Evolutionary conservation across 306 rosid genomes (phyloP), one percentile per base, ranked within the genome.

Genomic region (Quercus variabilis): DNA sequence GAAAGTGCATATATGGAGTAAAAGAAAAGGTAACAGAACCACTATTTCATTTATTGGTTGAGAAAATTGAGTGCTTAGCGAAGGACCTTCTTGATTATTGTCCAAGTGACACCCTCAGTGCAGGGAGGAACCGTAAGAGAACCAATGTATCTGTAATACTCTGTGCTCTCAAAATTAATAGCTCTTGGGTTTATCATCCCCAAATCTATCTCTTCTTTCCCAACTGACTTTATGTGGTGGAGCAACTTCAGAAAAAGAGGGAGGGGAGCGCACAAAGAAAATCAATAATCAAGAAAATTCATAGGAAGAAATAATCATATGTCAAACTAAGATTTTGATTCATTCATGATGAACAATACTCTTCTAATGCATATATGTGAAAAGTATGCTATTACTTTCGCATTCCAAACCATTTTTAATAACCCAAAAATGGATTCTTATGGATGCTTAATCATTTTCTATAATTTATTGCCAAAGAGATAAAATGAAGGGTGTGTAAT

Each of bases 71-170:
- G 74, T 26, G 33, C 20, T 52, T 73, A 68, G 81, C 8, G 33
- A 60, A 70, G 6, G 49, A 87, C 98, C 97, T 92, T 88, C 18
- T 83, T 83, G 43, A 77, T 13, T 23, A 92, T 7, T 6, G 96
- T 90, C 98, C 98, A 94, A 82, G 49, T 38, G 43, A 94, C 91
- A n/a, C 94, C 96, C 83, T 92, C 91, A 20, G 88, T 83, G 68
- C 98, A 92, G 1, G 98, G 94, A 74, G 98, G 97, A 59, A 80
- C 81, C 31, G 97, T 91, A 55, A 91, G 88, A 62, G 97, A 94
- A 26, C 97, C 98, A 65, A 86, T 28, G 71, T 92, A 94, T 90
- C 97, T 88, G 81, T 86, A 92, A 71, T 94, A 94, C 65, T 84
- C 84, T 75, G 84, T 72, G 82, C 83, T 73, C 15, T 89, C 93